phyloP scores from a whole-genome alignment of 106 monocot species.

The Narthecium ossifragum region DNA sequence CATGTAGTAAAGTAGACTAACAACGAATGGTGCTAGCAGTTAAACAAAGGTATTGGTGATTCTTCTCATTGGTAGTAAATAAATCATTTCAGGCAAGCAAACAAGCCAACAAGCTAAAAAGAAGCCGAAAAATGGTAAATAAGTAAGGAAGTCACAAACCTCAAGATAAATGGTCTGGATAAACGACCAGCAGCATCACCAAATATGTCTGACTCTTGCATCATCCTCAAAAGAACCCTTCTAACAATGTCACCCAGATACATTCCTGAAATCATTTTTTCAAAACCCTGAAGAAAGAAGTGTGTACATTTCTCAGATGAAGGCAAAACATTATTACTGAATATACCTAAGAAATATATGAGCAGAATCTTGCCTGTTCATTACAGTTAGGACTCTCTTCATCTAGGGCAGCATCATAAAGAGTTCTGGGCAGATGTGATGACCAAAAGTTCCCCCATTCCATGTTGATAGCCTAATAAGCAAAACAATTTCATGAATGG shows the following conservation, averaged over 20 bases:
- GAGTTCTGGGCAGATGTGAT: constrained; percentile 84
- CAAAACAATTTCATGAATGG: constrained; percentile 1
- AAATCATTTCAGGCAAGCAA: no score
- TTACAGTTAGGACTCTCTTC: constrained; percentile 71
- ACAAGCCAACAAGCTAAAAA: background rate
- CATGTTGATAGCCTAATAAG: constrained; percentile 81
- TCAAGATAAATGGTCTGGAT: constrained; percentile 53
- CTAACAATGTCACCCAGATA: constrained; percentile 90
- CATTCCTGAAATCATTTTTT: constrained; percentile 98
- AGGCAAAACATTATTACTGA: background rate
- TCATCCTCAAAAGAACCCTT: constrained; percentile 68
- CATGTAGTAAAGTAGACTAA: no score
- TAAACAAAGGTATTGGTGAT: no score
- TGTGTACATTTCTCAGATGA: background rate
- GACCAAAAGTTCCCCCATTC: constrained; percentile 99
- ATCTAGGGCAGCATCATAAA: constrained; percentile 82
- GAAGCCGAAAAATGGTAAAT: background rate
- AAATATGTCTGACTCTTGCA: constrained; percentile 71
- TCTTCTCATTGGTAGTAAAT: no score
- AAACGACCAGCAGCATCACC: constrained; percentile 48
- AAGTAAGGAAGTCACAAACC: constrained; percentile 25
- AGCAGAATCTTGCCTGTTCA: constrained; percentile 62
- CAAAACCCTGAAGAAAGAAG: constrained; percentile 67
- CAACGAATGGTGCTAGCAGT: no score
- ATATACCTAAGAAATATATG: background rate